These are phyloP conservation scores for Coelastrella sp. DNA, from an alignment of 139 green algal species.

Conservation along the genomic window DNA sequence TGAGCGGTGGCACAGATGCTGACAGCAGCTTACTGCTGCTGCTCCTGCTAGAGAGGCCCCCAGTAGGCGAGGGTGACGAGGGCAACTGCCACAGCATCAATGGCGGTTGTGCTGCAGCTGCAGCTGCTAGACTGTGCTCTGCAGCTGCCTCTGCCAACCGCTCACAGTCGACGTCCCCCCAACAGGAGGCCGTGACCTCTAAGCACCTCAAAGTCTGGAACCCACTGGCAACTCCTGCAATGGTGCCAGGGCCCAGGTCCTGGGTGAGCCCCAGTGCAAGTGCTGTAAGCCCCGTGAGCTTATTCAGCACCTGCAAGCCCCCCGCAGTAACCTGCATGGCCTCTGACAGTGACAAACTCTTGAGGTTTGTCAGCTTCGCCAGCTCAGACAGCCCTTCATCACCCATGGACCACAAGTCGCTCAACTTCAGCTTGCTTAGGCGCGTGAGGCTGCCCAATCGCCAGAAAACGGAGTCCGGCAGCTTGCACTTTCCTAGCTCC, in stretches of 20 bases:
- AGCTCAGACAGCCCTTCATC: slow-evolving; percentile 19
- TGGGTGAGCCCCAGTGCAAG: slow-evolving; percentile 41
- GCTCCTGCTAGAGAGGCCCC: background rate
- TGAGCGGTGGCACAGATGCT: background rate
- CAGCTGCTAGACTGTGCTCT: background rate
- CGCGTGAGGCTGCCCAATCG: background rate
- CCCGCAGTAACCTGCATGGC: slow-evolving; percentile 26
- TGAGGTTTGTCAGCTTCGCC: slow-evolving; percentile 2
- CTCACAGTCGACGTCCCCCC: slow-evolving; percentile 27
- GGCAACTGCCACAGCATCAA: slow-evolving; percentile 18
- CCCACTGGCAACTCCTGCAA: background rate
- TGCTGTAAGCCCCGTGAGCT: slow-evolving; percentile 11
- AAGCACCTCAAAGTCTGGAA: slow-evolving; percentile 13
- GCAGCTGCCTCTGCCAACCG: slow-evolving; percentile 16
- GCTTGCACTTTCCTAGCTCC: slow-evolving; percentile 42
- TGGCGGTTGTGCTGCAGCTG: slow-evolving; percentile 10
- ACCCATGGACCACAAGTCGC: slow-evolving; percentile 37
- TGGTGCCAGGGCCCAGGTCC: slow-evolving; percentile 13
- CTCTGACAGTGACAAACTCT: slow-evolving; percentile 32
- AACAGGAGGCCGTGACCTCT: slow-evolving; percentile 30
- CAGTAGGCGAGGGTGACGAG: background rate
- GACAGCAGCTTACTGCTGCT: slow-evolving; percentile 25
- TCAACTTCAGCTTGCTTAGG: slow-evolving; percentile 28
- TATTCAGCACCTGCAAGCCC: slow-evolving; percentile 1
- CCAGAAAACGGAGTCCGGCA: slow-evolving; percentile 28